A percentile compares a stretch with the other conserved stretches of the same genome.
These are phyloP conservation scores for Pseudohyphozyma bogoriensis DNA, from an alignment of 768 basidiomycete genomes.

Conservation along the genomic window DNA sequence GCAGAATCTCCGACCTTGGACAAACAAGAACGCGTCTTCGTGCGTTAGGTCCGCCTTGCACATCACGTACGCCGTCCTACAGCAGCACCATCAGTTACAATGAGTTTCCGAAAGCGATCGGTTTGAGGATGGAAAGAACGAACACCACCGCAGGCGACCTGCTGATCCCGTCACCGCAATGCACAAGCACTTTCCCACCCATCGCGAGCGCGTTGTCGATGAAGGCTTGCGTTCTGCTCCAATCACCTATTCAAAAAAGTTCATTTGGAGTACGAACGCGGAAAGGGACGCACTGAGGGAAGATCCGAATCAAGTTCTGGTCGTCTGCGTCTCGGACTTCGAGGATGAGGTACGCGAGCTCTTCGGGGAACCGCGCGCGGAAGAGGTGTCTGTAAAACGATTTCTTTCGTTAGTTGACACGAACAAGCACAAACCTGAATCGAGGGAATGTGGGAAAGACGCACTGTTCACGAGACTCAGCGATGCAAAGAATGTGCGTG, in stretches of 20 bases:
- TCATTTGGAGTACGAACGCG: background rate
- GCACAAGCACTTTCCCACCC: conserved; percentile 30
- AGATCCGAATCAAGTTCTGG: conserved; percentile 83
- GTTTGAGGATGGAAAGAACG: background rate
- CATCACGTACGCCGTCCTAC: conserved; percentile 34
- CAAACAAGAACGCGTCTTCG: conserved; percentile 34
- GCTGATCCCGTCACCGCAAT: conserved; percentile 34
- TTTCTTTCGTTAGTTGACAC: too few species aligned
- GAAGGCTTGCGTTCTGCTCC: conserved; percentile 28
- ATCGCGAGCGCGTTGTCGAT: conserved; percentile 23
- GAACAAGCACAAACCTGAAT: too few species aligned
- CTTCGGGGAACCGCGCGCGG: conserved; percentile 67
- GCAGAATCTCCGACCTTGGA: conserved; percentile 60
- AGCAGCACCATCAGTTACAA: too few species aligned
- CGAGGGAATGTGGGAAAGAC: background rate
- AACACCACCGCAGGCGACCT: conserved; percentile 34
- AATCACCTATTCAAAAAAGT: background rate
- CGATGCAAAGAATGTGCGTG: conserved; percentile 61
- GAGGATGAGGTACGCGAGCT: conserved; percentile 65
- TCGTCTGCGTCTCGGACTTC: conserved; percentile 89
- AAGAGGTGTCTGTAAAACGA: conserved; percentile 56
- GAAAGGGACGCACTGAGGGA: conserved; percentile 54
- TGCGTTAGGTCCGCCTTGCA: conserved; percentile 16
- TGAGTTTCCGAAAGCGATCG: background rate
- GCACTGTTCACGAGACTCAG: conserved; percentile 27